Conservation (phyloP, 2,329 filamentous ascomycete species). For the Dryadomyces sulphureus region DNA sequence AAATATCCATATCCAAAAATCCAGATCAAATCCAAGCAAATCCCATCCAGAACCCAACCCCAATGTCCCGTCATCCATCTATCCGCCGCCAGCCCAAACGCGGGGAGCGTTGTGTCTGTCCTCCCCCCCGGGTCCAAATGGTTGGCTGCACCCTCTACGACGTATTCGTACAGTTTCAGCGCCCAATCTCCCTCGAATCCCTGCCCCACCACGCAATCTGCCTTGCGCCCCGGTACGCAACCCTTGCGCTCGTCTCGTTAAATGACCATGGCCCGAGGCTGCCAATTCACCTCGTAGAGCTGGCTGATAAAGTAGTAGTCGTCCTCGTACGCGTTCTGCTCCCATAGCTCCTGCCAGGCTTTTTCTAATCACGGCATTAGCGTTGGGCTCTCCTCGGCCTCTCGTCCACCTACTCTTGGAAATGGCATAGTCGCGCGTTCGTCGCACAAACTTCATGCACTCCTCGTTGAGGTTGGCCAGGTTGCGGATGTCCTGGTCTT, state of each 20-base stretch:
- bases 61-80: too few relatives aligned
- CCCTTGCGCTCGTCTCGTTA: neutral
- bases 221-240: neutral
- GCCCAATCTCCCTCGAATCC: neutral
- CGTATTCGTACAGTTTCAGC: neutral
- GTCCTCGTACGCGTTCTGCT: conserved; percentile 31
- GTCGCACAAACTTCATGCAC: conserved; percentile 31
- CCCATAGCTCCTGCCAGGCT: conserved; percentile 30
- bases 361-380: conserved; percentile 10
- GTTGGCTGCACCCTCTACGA: neutral
- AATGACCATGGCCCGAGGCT: conserved; percentile 20
- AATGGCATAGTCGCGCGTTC: conserved; percentile 27
- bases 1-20: too few relatives aligned
- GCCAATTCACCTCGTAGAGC: conserved; percentile 42
- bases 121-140: neutral
- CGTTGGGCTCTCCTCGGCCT: neutral
- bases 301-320: conserved; percentile 47
- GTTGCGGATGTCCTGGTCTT: conserved; percentile 35
- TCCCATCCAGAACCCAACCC: too few relatives aligned
- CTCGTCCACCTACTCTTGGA: conserved; percentile 30
- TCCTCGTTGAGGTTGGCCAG: conserved; percentile 35
- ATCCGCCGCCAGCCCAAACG: too few relatives aligned
- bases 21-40: too few relatives aligned
- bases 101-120: neutral
- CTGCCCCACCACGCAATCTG: neutral